Base-by-base conservation (phyloP, 2,329 filamentous ascomycete genomes). In the Trichoderma koningiopsis region DNA sequence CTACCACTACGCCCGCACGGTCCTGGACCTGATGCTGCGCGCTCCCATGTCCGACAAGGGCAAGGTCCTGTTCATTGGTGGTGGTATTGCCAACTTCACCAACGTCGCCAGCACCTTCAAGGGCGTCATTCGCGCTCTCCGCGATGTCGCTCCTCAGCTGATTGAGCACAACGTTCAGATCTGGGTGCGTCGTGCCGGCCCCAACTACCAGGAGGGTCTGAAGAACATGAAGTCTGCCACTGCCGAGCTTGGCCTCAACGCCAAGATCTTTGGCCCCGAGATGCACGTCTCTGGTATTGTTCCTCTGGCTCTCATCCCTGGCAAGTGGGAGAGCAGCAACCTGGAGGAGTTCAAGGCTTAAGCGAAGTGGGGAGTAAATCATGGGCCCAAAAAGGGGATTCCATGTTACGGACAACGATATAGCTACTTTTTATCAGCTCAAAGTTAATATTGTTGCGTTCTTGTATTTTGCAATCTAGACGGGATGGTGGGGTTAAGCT, bases 71-170 rank as follows among this genome's bases (percentile, higher is more conserved):
- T 99, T 99, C 89, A 98, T 99, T 75, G 96, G 96, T 83, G 96
- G 96, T 86, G 96, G 96, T 88, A 99, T 99, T 88, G 96, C 96
- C 88, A 99, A 99, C 91, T 99, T 99, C 87, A 99, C 96, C 87
- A 99, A 98, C 85, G 96, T 99, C 68, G 96, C 96, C 71, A 96
- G 92, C 77, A 99, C 96, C 73, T 99, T 99, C 92, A 99, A 99
- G 89, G 96, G 96, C 86, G 95, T 99, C 82, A 99, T 99, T 81
- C 92, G 93, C 76, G 96, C 96, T 71, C 89, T 99, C 74, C 91
- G 95, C 74, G 96, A 98, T 84, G 94, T 95, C 76, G 88, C 94
- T 71, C 89, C 90, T 72, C 87, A 91, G 73, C 89, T 99, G 75
- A 89, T 89, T 79, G 96, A 99, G 88, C 96, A 99, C 90, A 97